Conservation (phyloP, 2,329 filamentous ascomycete species). For the Tolypocladium inflatum region DNA sequence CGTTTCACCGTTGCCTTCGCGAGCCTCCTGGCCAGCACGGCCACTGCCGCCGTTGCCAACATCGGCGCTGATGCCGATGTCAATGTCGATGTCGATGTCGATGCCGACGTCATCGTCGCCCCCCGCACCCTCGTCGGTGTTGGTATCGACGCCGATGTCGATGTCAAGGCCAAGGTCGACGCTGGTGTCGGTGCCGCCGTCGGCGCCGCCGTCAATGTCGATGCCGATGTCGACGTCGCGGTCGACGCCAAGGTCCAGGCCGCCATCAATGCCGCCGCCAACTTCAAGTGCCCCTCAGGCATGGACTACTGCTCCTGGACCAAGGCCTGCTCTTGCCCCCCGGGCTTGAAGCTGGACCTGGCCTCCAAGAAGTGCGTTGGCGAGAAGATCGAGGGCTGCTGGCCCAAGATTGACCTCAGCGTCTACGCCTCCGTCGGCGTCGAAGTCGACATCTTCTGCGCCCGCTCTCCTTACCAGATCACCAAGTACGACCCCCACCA, state of each 20-base stretch:
- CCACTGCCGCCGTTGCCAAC: slow-evolving; percentile 6
- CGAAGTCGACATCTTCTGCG: slow-evolving; percentile 22
- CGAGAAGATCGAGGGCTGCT: slow-evolving; percentile 16
- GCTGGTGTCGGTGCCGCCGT: no score
- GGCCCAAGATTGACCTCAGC: slow-evolving; percentile 20
- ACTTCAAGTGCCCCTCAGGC: slow-evolving; percentile 21
- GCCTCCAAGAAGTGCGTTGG: slow-evolving; percentile 17
- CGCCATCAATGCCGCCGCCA: slow-evolving; percentile 8
- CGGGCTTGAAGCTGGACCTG: slow-evolving; percentile 29
- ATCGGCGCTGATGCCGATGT: slow-evolving; percentile 2
- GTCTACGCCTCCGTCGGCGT: slow-evolving; percentile 15
- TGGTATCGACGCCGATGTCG: slow-evolving; percentile 2
- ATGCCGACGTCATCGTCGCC: slow-evolving; percentile 7
- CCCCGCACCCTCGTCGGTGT: neutral
- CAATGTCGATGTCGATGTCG: slow-evolving; percentile 7
- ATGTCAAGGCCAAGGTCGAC: slow-evolving; percentile 3
- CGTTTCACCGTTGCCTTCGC: slow-evolving; percentile 19
- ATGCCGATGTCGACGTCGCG: slow-evolving; percentile 2
- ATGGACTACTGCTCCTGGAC: slow-evolving; percentile 29
- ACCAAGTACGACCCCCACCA: slow-evolving; percentile 22
- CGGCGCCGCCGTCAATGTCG: slow-evolving; percentile 5
- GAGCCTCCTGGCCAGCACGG: slow-evolving; percentile 13
- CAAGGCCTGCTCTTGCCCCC: slow-evolving; percentile 31
- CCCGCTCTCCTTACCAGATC: slow-evolving; percentile 23
- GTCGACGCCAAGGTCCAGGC: slow-evolving; percentile 9